Evolutionary conservation across 163 green algal species (phyloP), one percentile per base, ranked within the genome.

Genomic region (Botryococcus braunii): DNA sequence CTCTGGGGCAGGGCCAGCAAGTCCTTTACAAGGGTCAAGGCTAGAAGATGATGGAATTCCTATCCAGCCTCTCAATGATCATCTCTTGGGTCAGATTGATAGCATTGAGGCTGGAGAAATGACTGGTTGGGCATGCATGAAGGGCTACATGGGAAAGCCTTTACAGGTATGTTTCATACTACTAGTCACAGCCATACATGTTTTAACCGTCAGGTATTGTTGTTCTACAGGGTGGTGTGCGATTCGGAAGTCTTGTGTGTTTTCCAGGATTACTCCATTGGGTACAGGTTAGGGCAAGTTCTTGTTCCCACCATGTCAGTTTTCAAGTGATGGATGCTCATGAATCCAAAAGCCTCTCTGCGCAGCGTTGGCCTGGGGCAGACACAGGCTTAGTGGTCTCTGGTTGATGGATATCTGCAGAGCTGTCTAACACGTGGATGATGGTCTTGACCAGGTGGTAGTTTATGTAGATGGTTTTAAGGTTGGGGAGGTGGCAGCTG

Each of bases 51-150:
- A 67, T 27, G n/a, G n/a, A n/a, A 57, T 75, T 40, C 73, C 73
- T 7, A 62, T 58, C 3, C 37, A 69, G 37, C n/a, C 60, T 2
- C 21, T 37, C 9, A 70, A 79, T 38, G 61, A 72, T 3, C 5
- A 37, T 5, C 66, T 85, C 52, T n/a, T 81, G 36, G 79, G 73
- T 3, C 75, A 84, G 41, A 67, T 86, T n/a, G 70, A 84, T 48
- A 35, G 25, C 17, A 62, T 86, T 34, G 74, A 86, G 61, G 71
- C 65, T 4, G 80, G 80, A 2, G 36, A 50, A 31, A 69, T 81
- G 7, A 61, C 65, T 27, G 81, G 81, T 32, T 87, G 81, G 81
- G 78, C 81, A 4, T 87, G 81, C 59, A 9, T 79, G 17, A 64
- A 67, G 5, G 69, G 71, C 31, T 25, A 58, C 11, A 5, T 56